Conservation (phyloP, 768 basidiomycete species). For the Hypsizygus marmoreus region DNA sequence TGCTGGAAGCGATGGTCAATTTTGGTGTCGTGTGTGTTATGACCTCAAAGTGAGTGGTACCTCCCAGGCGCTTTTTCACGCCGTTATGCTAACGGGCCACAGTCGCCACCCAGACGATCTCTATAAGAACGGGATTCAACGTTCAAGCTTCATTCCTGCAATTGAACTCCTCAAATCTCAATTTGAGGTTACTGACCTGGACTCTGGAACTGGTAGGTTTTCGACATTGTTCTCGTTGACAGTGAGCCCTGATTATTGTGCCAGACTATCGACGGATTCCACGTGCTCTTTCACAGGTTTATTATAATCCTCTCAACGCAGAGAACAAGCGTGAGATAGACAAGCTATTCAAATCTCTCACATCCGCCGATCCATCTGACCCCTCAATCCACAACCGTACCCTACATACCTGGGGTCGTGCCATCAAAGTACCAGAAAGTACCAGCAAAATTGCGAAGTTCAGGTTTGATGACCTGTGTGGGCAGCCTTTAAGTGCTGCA, state of each 20-base stretch:
- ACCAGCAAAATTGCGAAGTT: constrained; percentile 83
- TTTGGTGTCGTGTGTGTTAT: constrained; percentile 93
- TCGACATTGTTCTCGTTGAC: background rate
- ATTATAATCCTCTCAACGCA: constrained; percentile 77
- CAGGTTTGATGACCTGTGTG: constrained; percentile 84
- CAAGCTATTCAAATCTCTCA: constrained; percentile 81
- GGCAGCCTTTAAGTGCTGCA: constrained; percentile 86
- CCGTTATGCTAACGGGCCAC: constrained; percentile 6
- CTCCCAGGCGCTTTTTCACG: background rate
- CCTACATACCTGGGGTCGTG: constrained; percentile 90
- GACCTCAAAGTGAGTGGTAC: constrained; percentile 94
- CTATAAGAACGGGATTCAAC: constrained; percentile 98
- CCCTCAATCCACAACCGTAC: constrained; percentile 61
- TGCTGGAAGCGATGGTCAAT: constrained; percentile 83
- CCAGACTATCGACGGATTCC: constrained; percentile 94
- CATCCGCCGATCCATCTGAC: constrained; percentile 53
- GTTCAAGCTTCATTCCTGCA: constrained; percentile 90
- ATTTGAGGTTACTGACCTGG: constrained; percentile 88
- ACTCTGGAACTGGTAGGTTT: constrained; percentile 86
- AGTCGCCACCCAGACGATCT: constrained; percentile 97
- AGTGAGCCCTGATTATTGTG: constrained; percentile 7
- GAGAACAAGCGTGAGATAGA: constrained; percentile 70
- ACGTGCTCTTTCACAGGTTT: constrained; percentile 90
- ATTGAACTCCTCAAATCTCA: constrained; percentile 89
- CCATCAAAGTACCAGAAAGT: constrained; percentile 75